Percentiles rank a stretch among this genome's conserved stretches.
These are phyloP conservation scores for Cyclocybe cylindracea DNA, from an alignment of 768 basidiomycete genomes.

Conservation along the genomic window DNA sequence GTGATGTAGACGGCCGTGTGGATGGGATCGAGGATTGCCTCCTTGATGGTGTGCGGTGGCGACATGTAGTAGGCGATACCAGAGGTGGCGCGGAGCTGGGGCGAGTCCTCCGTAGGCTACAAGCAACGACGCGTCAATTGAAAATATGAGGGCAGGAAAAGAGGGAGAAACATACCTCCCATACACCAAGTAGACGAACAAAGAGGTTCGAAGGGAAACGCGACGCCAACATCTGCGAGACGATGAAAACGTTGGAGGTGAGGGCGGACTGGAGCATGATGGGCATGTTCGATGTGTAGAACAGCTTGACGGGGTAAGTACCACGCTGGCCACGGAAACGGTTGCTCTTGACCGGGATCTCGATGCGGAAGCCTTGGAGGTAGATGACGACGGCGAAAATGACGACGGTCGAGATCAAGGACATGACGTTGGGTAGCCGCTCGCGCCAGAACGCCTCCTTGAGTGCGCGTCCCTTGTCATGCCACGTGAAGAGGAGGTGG, in stretches of 20 bases:
- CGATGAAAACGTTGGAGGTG: conserved; percentile 92
- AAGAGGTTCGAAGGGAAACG: conserved; percentile 92
- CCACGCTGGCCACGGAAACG: conserved; percentile 95
- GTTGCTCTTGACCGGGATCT: conserved; percentile 98
- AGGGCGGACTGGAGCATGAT: conserved; percentile 98
- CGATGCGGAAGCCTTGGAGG: conserved; percentile 97
- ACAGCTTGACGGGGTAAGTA: conserved; percentile 95
- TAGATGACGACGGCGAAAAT: conserved; percentile 98
- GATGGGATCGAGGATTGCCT: conserved; percentile 88
- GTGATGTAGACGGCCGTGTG: conserved; percentile 89
- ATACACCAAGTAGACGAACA: conserved; percentile 90
- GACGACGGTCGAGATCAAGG: conserved; percentile 86
- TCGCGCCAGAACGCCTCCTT: conserved; percentile 99
- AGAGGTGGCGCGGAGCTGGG: conserved; percentile 86
- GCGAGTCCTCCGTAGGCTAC: conserved; percentile 91
- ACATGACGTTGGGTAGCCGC: conserved; percentile 96
- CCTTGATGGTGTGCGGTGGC: conserved; percentile 90
- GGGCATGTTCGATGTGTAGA: conserved; percentile 99
- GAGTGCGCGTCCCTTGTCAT: conserved; percentile 95
- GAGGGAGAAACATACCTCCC: conserved; percentile 75
- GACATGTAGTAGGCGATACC: conserved; percentile 99
- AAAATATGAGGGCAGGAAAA: background rate
- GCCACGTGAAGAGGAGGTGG: conserved; percentile 98
- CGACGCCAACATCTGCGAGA: conserved; percentile 91
- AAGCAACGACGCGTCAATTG: conserved; percentile 3